Percentiles rank a stretch among this genome's conserved stretches.
Conservation (phyloP, 352 stramenopile genomes). For the Globisporangium cystogenes region DNA sequence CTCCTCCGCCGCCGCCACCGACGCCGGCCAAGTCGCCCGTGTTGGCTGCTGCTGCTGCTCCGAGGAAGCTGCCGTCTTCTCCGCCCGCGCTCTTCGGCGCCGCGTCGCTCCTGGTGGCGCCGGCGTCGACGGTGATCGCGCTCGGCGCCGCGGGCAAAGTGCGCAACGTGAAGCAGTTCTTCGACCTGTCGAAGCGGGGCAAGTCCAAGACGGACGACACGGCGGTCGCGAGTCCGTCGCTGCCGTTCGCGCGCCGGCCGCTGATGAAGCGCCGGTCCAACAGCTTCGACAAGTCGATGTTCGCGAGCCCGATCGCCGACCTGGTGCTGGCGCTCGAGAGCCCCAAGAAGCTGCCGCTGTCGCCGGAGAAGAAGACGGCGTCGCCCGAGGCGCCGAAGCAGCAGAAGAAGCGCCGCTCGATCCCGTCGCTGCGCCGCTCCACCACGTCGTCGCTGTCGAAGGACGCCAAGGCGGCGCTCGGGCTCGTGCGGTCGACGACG, state of each 20-base stretch:
- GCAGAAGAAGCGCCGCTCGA: conserved; percentile 11
- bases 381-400: conserved; percentile 4
- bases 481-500: conserved; percentile 10
- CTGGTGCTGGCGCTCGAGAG: conserved; percentile 13
- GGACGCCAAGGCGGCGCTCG: conserved; percentile 10
- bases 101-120: conserved; percentile 14
- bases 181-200: conserved; percentile 14
- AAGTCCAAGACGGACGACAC: conserved; percentile 27
- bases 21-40: neutral
- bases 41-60: neutral
- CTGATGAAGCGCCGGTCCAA: conserved; percentile 34
- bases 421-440: conserved; percentile 14
- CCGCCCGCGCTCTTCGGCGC: conserved; percentile 12
- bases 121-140: conserved; percentile 11
- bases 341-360: conserved; percentile 5
- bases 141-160: conserved; percentile 24
- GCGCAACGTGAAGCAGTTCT: conserved; percentile 33
- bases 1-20: no score
- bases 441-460: conserved; percentile 11
- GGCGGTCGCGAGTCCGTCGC: conserved; percentile 9
- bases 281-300: conserved; percentile 34
- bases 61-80: neutral
- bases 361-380: conserved; percentile 4
- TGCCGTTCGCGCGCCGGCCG: conserved; percentile 1
- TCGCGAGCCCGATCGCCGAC: conserved; percentile 21